Conservation (phyloP, 2,329 filamentous ascomycete species). For the Daldinia eschscholtzii region DNA sequence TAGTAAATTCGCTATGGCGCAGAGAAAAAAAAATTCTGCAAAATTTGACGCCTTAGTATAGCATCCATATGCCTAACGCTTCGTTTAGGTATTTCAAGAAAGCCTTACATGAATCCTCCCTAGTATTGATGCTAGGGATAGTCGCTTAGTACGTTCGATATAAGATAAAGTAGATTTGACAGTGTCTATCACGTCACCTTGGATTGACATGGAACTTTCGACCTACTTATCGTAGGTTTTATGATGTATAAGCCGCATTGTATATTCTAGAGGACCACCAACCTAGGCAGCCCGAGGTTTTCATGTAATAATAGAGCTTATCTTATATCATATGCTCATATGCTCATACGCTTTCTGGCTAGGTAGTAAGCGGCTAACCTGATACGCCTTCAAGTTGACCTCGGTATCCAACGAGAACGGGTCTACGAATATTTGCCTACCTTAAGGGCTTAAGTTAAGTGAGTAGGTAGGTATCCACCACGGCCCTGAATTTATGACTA, state of each 20-base stretch:
- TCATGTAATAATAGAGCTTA: not conserved
- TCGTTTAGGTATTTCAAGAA: not conserved
- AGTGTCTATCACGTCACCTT: not conserved
- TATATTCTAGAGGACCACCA: not conserved
- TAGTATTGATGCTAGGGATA: not conserved
- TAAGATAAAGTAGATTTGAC: not conserved
- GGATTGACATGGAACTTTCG: not conserved
- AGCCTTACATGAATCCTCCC: not conserved
- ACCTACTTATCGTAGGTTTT: too few species aligned
- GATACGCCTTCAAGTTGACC: not conserved
- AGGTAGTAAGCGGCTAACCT: not conserved
- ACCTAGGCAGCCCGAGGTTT: not conserved
- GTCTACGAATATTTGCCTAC: not conserved
- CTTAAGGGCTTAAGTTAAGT: not conserved
- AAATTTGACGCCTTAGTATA: not conserved
- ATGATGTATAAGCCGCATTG: not conserved
- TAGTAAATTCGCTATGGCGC: not conserved
- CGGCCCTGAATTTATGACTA: not conserved
- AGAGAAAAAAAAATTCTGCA: not conserved
- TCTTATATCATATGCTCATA: slow-evolving; percentile 5
- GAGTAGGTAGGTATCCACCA: not conserved
- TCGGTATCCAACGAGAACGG: slow-evolving; percentile 8
- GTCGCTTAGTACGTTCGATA: not conserved
- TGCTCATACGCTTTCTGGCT: not conserved
- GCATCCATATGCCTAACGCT: not conserved